phyloP scores from a whole-genome alignment of 371 early-diverging fungal genomes.

The Globomyces sp. region DNA sequence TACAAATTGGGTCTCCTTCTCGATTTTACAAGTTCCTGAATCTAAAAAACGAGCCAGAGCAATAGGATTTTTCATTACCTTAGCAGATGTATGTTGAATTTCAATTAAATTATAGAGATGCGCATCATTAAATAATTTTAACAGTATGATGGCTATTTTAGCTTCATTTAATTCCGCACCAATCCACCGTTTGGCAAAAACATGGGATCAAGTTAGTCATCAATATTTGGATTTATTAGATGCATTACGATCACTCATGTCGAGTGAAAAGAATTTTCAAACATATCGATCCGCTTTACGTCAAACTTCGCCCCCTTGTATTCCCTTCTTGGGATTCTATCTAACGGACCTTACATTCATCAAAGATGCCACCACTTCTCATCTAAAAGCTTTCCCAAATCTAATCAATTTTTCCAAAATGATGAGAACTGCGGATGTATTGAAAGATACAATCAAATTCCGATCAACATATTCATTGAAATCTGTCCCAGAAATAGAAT shows the following conservation, averaged over 20 bases:
- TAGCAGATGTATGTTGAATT: slow-evolving; percentile 60
- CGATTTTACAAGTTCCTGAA: slow-evolving; percentile 64
- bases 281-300: slow-evolving; percentile 85
- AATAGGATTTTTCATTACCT: slow-evolving; percentile 76
- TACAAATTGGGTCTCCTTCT: slow-evolving; percentile 69
- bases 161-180: slow-evolving; percentile 88
- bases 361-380: slow-evolving; percentile 87
- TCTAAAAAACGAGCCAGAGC: slow-evolving; percentile 61
- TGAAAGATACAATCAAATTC: slow-evolving; percentile 91
- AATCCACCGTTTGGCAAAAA: slow-evolving; percentile 82
- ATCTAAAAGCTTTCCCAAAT: slow-evolving; percentile 47
- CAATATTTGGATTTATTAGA: slow-evolving; percentile 29
- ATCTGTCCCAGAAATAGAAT: slow-evolving; percentile 74
- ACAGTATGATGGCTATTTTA: slow-evolving; percentile 85
- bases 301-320: slow-evolving; percentile 83
- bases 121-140: slow-evolving; percentile 82
- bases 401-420: slow-evolving; percentile 93
- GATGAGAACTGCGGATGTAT: slow-evolving; percentile 80
- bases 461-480: slow-evolving; percentile 82
- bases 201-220: slow-evolving; percentile 64
- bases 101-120: slow-evolving; percentile 49
- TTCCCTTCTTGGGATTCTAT: slow-evolving; percentile 84
- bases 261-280: slow-evolving; percentile 77
- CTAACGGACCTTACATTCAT: slow-evolving; percentile 92
- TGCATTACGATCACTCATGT: slow-evolving; percentile 63